Conservation (phyloP, 2,329 filamentous ascomycete genomes). For the Colletotrichum abscissum region DNA sequence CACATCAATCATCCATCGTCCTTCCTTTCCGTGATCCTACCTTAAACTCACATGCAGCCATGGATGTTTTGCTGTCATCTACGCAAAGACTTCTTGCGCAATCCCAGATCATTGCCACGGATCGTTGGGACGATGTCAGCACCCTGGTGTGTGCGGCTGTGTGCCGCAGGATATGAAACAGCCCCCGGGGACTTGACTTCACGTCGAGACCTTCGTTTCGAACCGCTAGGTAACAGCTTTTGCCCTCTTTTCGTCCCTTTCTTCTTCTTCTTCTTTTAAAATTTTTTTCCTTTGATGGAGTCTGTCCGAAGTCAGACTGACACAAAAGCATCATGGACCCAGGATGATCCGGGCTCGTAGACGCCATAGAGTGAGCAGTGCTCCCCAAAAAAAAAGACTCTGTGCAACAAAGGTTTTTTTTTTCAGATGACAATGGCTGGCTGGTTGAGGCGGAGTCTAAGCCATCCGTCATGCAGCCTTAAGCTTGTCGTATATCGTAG, state of each 20-base stretch:
- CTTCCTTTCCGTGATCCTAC: background rate
- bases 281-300: no score
- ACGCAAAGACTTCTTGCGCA: background rate
- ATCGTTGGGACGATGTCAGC: slow-evolving; percentile 7
- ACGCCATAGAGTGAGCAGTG: background rate
- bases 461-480: background rate
- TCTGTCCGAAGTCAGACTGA: background rate
- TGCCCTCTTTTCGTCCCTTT: background rate
- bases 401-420: background rate
- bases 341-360: background rate
- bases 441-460: background rate
- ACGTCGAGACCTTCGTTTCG: slow-evolving; percentile 26
- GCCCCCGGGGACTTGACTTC: background rate
- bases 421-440: background rate
- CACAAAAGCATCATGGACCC: background rate
- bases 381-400: background rate
- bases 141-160: background rate
- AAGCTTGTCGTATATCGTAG: background rate
- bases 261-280: no score
- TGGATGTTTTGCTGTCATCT: background rate
- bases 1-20: background rate
- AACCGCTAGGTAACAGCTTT: background rate
- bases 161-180: slow-evolving; percentile 12
- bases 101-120: background rate
- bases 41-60: background rate